A percentile compares a stretch with the other conserved stretches of the same genome.
These are phyloP conservation scores for Termitomyces sp. DNA, from an alignment of 768 basidiomycete species.

Conservation along the genomic window DNA sequence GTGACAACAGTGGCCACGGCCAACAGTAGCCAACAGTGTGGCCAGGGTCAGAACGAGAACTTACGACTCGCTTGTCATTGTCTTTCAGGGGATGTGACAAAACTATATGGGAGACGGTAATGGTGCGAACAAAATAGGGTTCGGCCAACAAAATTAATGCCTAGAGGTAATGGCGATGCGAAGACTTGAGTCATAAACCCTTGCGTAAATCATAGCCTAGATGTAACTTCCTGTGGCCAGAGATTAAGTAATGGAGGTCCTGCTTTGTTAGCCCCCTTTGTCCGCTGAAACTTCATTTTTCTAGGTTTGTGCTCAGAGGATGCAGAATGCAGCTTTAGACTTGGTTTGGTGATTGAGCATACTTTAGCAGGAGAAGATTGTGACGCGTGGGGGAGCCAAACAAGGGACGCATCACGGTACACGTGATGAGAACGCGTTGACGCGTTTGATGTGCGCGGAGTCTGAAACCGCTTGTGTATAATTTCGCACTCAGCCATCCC, in stretches of 20 bases:
- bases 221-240: no score
- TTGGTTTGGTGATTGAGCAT: no score
- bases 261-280: not conserved
- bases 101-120: not conserved
- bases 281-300: not conserved
- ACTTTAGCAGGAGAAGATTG: no score
- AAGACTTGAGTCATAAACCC: no score
- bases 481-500: constrained; percentile 21
- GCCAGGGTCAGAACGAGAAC: not conserved
- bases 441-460: constrained; percentile 40
- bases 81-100: not conserved
- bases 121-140: not conserved
- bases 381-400: constrained; percentile 13
- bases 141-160: not conserved
- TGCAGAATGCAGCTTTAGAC: no score
- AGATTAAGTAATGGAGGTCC: no score
- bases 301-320: no score
- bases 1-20: constrained; percentile 3
- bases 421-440: constrained; percentile 37
- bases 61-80: not conserved
- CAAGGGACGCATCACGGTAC: constrained; percentile 20
- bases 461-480: constrained; percentile 28
- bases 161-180: not conserved
- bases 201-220: not conserved
- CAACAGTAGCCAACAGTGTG: not conserved